A percentile compares a stretch with the other conserved stretches of the same genome.
Conservation (phyloP, 345 rosid species). For the Citrus australasica region DNA sequence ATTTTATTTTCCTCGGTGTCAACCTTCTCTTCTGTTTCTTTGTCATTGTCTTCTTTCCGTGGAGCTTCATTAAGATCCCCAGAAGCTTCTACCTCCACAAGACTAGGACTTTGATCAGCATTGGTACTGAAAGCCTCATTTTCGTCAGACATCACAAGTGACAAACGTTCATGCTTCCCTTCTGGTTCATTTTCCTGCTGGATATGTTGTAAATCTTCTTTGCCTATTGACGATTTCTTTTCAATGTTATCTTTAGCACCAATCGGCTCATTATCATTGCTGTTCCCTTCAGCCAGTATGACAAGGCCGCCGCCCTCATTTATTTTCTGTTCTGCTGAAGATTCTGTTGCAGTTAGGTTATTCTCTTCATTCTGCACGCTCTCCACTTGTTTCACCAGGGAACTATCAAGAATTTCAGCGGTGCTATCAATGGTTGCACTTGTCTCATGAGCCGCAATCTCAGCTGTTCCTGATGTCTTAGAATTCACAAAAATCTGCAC, state of each 20-base stretch:
- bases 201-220: constrained; percentile 4
- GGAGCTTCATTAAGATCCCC: constrained; percentile 4
- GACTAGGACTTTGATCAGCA: not conserved
- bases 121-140: not conserved
- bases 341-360: constrained; percentile 2
- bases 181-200: not conserved
- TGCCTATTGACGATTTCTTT: not conserved
- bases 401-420: not conserved
- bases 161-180: constrained; percentile 5
- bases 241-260: not conserved
- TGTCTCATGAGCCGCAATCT: constrained; percentile 8
- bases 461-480: not conserved
- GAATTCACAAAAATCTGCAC: constrained; percentile 14
- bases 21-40: constrained; percentile 2
- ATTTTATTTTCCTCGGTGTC: not conserved
- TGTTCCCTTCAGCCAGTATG: not conserved
- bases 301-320: not conserved
- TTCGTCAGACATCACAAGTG: not conserved
- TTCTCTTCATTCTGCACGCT: not conserved
- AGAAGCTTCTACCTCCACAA: constrained; percentile 1
- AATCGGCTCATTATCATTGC: not conserved
- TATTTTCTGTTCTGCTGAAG: constrained; percentile 1
- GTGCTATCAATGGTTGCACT: constrained; percentile 11
- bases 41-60: not conserved
- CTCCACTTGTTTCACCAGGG: constrained; percentile 10